phyloP scores from a whole-genome alignment of 768 basidiomycete genomes.

The Rhodotorula babjevae region DNA sequence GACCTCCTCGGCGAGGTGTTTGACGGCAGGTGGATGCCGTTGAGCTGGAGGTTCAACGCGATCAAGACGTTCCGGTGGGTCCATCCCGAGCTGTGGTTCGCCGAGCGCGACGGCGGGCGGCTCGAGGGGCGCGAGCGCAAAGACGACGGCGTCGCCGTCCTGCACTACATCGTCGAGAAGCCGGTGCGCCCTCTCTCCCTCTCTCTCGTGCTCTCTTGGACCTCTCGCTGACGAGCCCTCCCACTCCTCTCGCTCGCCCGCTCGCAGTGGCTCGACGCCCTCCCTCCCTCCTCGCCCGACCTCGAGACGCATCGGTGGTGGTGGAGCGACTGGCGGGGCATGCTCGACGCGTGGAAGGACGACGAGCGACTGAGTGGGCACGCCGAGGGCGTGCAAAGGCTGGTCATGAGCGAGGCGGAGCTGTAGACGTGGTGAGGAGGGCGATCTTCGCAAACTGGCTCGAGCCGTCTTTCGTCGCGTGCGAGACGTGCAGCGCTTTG shows the following conservation, averaged over 20 bases:
- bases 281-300: not conserved
- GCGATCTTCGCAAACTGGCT: too few species aligned
- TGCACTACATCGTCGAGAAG: conserved; percentile 23
- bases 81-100: conserved; percentile 70
- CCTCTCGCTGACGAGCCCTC: not conserved
- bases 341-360: not conserved
- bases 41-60: conserved; percentile 86
- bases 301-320: conserved; percentile 13
- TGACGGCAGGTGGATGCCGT: conserved; percentile 64
- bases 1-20: conserved; percentile 80
- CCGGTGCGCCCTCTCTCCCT: not conserved
- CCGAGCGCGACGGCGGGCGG: conserved; percentile 63
- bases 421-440: not conserved
- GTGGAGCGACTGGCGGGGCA: conserved; percentile 4
- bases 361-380: not conserved
- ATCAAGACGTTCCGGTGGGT: conserved; percentile 69
- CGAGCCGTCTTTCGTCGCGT: too few species aligned
- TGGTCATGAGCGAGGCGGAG: not conserved
- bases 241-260: not conserved
- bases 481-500: too few species aligned
- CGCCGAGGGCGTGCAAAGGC: not conserved
- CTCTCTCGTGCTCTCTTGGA: not conserved
- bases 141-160: not conserved
- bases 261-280: conserved; percentile 1
- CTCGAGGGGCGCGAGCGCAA: conserved; percentile 48